Evolutionary conservation across 1,284 basidiomycete species (phyloP).

Genomic region (Neonothopanus nambi): DNA sequence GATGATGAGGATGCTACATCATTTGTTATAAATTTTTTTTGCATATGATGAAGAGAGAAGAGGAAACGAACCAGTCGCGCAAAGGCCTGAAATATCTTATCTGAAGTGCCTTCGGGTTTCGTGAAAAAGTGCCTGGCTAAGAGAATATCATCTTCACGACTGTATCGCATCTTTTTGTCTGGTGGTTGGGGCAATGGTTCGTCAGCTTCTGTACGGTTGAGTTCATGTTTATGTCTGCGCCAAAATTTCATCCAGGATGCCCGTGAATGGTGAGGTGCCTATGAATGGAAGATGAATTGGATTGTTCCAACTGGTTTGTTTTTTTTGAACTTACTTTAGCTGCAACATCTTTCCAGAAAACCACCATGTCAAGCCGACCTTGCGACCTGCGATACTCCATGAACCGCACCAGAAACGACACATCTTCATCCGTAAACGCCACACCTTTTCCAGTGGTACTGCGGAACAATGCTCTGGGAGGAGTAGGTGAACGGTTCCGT

Average conservation of each 20-base stretch:
- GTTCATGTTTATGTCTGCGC: slow-evolving; percentile 79
- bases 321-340: slow-evolving; percentile 48
- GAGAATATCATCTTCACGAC: slow-evolving; percentile 70
- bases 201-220: slow-evolving; percentile 60
- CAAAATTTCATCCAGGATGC: slow-evolving; percentile 91
- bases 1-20: slow-evolving; percentile 74
- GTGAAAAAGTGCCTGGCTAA: slow-evolving; percentile 70
- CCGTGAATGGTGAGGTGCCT: slow-evolving; percentile 84
- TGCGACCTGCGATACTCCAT: slow-evolving; percentile 73
- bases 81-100: slow-evolving; percentile 78
- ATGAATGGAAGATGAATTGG: not conserved
- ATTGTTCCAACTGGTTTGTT: not conserved
- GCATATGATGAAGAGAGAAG: slow-evolving; percentile 1
- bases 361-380: slow-evolving; percentile 74
- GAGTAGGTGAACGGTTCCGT: slow-evolving; percentile 71
- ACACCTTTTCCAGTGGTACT: slow-evolving; percentile 86
- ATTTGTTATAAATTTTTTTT: slow-evolving; percentile 1
- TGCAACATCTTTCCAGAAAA: slow-evolving; percentile 84
- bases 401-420: slow-evolving; percentile 70
- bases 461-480: slow-evolving; percentile 70
- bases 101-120: slow-evolving; percentile 74
- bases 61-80: slow-evolving; percentile 53
- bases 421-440: slow-evolving; percentile 79
- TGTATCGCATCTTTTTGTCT: slow-evolving; percentile 83
- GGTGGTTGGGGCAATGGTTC: slow-evolving; percentile 72